A percentile compares a stretch with the other conserved stretches of the same genome.
Conservation (phyloP, 345 rosid genomes). For the Rhizophora mangle region DNA sequence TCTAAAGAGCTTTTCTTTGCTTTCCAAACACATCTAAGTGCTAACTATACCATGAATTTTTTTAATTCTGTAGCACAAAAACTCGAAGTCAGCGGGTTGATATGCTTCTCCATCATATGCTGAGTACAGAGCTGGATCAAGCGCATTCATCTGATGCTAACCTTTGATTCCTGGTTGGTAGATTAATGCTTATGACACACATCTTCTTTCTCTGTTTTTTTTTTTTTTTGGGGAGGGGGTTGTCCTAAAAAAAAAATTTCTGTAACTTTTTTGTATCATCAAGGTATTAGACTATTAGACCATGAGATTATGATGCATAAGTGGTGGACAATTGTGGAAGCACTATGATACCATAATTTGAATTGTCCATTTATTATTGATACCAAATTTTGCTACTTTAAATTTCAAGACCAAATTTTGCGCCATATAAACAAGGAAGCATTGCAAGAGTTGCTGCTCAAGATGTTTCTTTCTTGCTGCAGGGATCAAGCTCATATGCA, state of each 20-base stretch:
- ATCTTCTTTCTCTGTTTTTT: background rate
- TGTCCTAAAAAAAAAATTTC: no score
- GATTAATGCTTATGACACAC: background rate
- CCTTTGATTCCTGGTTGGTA: conserved; percentile 16
- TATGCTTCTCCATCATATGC: conserved; percentile 83
- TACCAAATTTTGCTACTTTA: background rate
- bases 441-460: background rate
- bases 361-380: background rate
- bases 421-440: background rate
- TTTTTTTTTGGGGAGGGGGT: no score
- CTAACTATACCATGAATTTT: conserved; percentile 4
- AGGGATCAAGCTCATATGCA: background rate
- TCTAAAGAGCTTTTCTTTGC: background rate
- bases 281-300: no score
- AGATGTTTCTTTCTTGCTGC: background rate
- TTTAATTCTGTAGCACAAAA: conserved; percentile 55
- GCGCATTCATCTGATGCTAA: conserved; percentile 15
- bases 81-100: conserved; percentile 86
- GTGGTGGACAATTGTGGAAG: no score
- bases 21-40: background rate
- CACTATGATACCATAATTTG: no score
- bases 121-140: conserved; percentile 58
- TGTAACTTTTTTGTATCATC: no score
- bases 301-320: no score
- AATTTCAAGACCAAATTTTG: background rate